Evolutionary conservation across 1,284 basidiomycete species (phyloP), one percentile per base, ranked within the genome.

Genomic region (Cutaneotrichosporon cutaneum): DNA sequence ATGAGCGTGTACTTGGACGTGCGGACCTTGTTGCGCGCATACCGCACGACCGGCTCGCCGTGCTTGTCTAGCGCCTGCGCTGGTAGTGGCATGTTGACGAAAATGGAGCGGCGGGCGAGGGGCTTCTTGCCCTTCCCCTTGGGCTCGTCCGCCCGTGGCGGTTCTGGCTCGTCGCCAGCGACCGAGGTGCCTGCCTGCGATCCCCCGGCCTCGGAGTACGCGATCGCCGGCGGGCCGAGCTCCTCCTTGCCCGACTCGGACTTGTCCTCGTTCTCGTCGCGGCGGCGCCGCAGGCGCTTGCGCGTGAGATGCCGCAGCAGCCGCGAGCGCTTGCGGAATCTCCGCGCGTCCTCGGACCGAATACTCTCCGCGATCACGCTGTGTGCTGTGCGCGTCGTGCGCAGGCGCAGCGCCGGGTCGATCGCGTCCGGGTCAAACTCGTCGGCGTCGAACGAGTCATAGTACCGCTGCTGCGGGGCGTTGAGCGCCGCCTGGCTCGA

Each of bases 1-100:
- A 95, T 59, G 62, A 92, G 76, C 33, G 94, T 96, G 80, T 97
- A 98, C 80, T 96, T 95, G 69, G 89, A 90, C 50, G 94, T 97
- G 72, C 90, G 85, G 63, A 98, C 93, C 85, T 97, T 98, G 80
- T 98, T 98, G 69, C 94, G 83, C 35, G 86, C 86, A 80, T 94
- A 98, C 30, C 85, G 84, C 39, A 82, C 85, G 52, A 85, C 78
- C 0, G 93, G 93, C 66, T 97, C 90, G 33, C 92, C 90, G 58
- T 86, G 77, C 9, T 50, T 27, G 35, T 63, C 61, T 18, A 75
- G 32, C 39, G 70, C 48, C 21, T 59, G 13, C 10, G 48, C 13
- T 4, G 75, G 75, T 13, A 78, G 66, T 0, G 73, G 68, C 1
- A 72, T 51, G 74, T 95, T 94, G 65, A 95, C 86, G 77, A 90